Evolutionary conservation across 148 eudicot species (phyloP), one percentile per base, ranked within the genome.

Genomic region (Rhododendron simsii): DNA sequence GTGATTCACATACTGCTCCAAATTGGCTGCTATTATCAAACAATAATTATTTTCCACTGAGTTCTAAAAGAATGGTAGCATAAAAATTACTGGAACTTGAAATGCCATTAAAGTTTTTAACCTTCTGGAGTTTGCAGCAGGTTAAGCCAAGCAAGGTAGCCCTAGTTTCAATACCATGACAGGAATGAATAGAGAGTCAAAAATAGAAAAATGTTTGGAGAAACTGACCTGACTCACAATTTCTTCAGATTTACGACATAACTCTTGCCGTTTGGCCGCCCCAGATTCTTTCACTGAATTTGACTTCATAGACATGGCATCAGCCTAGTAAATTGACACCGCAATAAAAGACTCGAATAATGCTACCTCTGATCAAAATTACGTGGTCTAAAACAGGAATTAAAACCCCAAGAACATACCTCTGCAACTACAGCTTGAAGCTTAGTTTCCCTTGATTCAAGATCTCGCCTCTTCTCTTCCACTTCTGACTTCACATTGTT

Each of bases 401-500:
- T 28, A 6, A 47, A 53, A 79, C 86, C 20, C 44, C 21, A 48
- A 30, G 5, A 82, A 30, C 10, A 78, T 91, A 97, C 98, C 98
- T 94, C 92, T 21, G 90, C 88, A 65, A 92, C 85, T 48, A 91
- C 84, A 76, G 91, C 91, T 88, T 94, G 95, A 86, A 94, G 86
- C 86, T 92, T 90, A 76, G 84, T 91, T 85, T 91, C 89, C 89
- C 91, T 93, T 80, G 85, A 83, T 87, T 93, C 95, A 48, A 93
- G 84, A 79, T 87, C 91, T 50, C 73, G 90, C 88, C 88, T 91
- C 89, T 83, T 92, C 75, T 89, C 89, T 89, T 93, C 96, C 85
- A 94, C 92, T 87, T 94, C 95, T 41, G 86, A 88, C 89, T 91
- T 93, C 69, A 92, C 96, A 85, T 88, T 91, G 79, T 93, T 90